phyloP scores from a whole-genome alignment of 1,284 basidiomycete genomes.

The Puccinia horiana region DNA sequence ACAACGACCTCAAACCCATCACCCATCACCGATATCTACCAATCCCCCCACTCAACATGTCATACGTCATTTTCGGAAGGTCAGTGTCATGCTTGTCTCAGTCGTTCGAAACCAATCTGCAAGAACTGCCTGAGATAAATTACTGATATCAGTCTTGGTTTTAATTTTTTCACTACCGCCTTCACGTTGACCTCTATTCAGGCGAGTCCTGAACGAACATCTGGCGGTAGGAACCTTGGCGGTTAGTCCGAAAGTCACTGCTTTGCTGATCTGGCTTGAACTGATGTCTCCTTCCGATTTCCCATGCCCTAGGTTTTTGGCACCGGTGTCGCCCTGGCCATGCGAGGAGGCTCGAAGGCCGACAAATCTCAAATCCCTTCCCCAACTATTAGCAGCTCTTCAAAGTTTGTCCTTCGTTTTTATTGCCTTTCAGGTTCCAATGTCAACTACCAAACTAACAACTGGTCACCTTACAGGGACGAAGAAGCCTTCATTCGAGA shows the following conservation, averaged over 20 bases:
- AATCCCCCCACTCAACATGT: background rate
- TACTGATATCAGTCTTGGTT: background rate
- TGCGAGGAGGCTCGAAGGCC: conserved; percentile 28
- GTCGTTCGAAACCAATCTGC: background rate
- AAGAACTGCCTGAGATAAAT: background rate
- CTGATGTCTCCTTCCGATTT: background rate
- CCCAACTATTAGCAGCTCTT: conserved; percentile 27
- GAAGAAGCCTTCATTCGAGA: conserved; percentile 27
- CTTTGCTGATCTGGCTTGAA: background rate
- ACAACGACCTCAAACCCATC: background rate
- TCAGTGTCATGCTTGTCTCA: background rate
- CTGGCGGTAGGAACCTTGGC: conserved; percentile 26
- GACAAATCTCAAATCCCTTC: conserved; percentile 11
- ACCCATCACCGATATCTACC: background rate
- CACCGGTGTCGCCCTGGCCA: conserved; percentile 31
- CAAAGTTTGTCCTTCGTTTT: conserved; percentile 9
- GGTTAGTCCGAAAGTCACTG: background rate
- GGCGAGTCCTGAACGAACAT: conserved; percentile 25
- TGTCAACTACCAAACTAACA: background rate
- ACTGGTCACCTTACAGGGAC: background rate
- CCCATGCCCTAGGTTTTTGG: background rate
- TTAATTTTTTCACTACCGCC: background rate
- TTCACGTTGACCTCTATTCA: background rate
- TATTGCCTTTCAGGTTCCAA: background rate
- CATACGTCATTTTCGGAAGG: conserved; percentile 26